phyloP scores from a whole-genome alignment of 768 basidiomycete species.

The Tulasnella sp. region DNA sequence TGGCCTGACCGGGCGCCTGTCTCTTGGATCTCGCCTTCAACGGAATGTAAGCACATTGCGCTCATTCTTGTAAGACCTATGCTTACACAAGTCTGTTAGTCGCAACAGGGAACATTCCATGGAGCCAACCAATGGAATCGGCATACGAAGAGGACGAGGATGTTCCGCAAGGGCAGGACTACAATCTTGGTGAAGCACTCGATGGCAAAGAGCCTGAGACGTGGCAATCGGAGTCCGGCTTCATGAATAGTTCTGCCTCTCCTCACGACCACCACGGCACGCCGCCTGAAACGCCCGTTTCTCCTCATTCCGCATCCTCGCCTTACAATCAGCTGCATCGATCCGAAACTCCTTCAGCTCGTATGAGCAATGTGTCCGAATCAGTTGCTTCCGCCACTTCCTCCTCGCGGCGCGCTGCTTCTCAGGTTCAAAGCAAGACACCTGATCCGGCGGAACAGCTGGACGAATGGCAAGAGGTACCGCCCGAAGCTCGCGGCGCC shows the following conservation, averaged over 20 bases:
- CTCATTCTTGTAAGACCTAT: neutral
- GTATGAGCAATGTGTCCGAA: slow-evolving; percentile 8
- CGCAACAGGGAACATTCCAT: neutral
- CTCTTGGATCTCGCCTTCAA: neutral
- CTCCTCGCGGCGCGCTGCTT: neutral
- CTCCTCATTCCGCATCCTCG: neutral
- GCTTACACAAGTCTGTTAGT: neutral
- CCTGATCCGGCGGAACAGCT: slow-evolving; percentile 16
- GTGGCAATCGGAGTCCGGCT: neutral
- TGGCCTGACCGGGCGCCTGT: slow-evolving; percentile 38
- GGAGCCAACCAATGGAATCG: slow-evolving; percentile 37
- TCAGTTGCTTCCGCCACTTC: neutral
- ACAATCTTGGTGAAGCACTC: slow-evolving; percentile 2
- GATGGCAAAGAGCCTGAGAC: neutral
- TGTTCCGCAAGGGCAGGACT: slow-evolving; percentile 37
- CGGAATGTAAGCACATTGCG: neutral
- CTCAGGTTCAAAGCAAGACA: neutral
- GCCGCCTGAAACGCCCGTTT: neutral
- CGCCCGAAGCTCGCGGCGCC: slow-evolving; percentile 41
- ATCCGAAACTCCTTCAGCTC: slow-evolving; percentile 5
- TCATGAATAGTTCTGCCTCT: neutral
- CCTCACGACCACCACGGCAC: neutral
- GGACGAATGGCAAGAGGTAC: slow-evolving; percentile 36
- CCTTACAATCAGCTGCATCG: neutral
- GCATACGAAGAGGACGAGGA: slow-evolving; percentile 54